Evolutionary conservation across 148 eudicot species (phyloP), one percentile per base, ranked within the genome.

Genomic region (Selenicereus undatus): DNA sequence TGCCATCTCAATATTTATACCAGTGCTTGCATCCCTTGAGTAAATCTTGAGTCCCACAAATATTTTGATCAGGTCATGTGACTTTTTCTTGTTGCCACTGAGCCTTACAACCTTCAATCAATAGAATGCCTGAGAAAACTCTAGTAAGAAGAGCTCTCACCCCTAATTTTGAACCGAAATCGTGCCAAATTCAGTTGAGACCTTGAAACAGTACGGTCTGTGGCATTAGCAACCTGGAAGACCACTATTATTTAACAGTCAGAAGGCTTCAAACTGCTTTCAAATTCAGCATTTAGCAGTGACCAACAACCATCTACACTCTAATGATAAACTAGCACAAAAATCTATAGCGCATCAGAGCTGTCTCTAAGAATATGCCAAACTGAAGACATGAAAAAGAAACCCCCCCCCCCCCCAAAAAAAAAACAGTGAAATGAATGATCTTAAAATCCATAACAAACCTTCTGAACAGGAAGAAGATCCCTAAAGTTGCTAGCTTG

Each of bases 1-100:
- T 95, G 97, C 98, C 98, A 93, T 85, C 32, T 88, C 83, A 95
- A 81, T 73, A 95, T 89, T 86, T 95, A 93, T 75, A 90, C 93
- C 35, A 95, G 82, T 70, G 89, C 90, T 76, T 95, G 95, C 89
- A 89, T 93, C 32, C 32, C 32, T 32, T 32, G 32, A 32, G 32
- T 32, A 32, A 36, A 86, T 89, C 91, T 71, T 83, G 87, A n/a
- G 79, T 76, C 54, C 85, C 90, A 43, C 86, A 79, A 3, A 89
- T 77, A 81, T 79, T 87, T 84, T 89, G 82, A 78, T 88, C 68
- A 21, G 95, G 93, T 86, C 92, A 83, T 62, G 78, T 29, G 93
- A 85, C 81, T 90, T 90, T 84, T 89, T 90, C 95, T 91, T 93
- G 60, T 73, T 76, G 84, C 72, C 60, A 27, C 80, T 32, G 73